phyloP scores from a whole-genome alignment of 805 yeast genomes.

The Lachancea meyersii region DNA sequence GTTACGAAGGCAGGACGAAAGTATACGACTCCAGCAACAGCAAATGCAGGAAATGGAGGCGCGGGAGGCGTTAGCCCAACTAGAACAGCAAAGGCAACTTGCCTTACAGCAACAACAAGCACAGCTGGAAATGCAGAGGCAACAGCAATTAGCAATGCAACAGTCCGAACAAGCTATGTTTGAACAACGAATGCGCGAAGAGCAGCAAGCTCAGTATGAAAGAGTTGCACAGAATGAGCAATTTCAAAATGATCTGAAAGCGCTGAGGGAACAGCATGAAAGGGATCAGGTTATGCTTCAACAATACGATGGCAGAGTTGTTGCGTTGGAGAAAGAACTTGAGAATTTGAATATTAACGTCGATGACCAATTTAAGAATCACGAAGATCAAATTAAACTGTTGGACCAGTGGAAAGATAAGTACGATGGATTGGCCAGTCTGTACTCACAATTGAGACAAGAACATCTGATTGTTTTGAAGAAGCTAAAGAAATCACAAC shows the following conservation, averaged over 20 bases:
- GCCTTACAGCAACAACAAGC: conserved; percentile 69
- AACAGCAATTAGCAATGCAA: conserved; percentile 61
- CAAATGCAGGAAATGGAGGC: background rate
- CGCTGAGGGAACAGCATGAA: conserved; percentile 74
- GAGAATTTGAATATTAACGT: conserved; percentile 55
- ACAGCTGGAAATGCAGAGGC: conserved; percentile 65
- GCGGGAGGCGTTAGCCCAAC: conserved; percentile 33
- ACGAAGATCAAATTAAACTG: conserved; percentile 62
- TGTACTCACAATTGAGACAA: conserved; percentile 85
- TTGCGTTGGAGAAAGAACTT: conserved; percentile 71
- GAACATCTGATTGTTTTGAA: conserved; percentile 78
- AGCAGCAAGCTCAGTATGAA: conserved; percentile 63
- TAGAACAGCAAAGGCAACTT: conserved; percentile 58
- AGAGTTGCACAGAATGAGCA: conserved; percentile 66
- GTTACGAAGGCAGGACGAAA: background rate
- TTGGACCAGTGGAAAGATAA: conserved; percentile 85
- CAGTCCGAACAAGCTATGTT: conserved; percentile 45
- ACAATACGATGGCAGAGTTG: conserved; percentile 82
- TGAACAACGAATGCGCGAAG: conserved; percentile 3
- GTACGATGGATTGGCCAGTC: conserved; percentile 82
- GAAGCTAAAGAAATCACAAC: conserved; percentile 73
- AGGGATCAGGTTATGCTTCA: conserved; percentile 76
- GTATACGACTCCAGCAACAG: background rate
- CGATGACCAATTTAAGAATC: conserved; percentile 64
- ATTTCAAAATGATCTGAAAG: conserved; percentile 71